Percentiles rank a stretch among this genome's conserved stretches.
Conservation (phyloP, 106 monocot species). For the Allium fistulosum region DNA sequence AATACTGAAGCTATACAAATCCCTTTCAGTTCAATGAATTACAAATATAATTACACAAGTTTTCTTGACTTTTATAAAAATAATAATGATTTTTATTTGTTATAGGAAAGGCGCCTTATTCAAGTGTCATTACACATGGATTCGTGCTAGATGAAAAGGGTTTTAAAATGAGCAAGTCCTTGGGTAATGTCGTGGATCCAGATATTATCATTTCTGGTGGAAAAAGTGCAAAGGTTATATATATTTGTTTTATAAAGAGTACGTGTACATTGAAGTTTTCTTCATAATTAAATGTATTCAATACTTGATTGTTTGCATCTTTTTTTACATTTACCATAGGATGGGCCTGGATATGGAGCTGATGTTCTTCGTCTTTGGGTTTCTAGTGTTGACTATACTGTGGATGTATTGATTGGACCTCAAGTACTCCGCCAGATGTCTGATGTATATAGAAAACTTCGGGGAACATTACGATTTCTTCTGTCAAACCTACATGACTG, state of each 20-base stretch:
- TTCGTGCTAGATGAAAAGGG: conserved; percentile 99
- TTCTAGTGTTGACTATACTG: conserved; percentile 92
- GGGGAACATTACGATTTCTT: conserved; percentile 89
- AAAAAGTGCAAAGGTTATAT: conserved; percentile 56
- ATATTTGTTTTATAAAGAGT: background rate
- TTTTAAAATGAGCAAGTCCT: conserved; percentile 98
- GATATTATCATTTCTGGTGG: conserved; percentile 73
- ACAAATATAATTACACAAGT: too few relatives aligned
- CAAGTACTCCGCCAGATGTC: conserved; percentile 94
- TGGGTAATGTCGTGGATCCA: conserved; percentile 98
- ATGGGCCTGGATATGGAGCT: conserved; percentile 88
- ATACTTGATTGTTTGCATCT: background rate
- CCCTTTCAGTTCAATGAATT: too few relatives aligned
- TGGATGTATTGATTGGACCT: conserved; percentile 93
- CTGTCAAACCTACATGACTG: conserved; percentile 98
- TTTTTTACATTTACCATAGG: conserved; percentile 32
- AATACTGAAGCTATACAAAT: too few relatives aligned
- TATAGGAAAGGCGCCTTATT: conserved; percentile 87
- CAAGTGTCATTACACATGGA: conserved; percentile 91
- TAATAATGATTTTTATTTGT: background rate
- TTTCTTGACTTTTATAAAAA: too few relatives aligned
- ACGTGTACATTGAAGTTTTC: background rate
- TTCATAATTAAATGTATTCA: background rate
- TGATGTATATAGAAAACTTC: conserved; percentile 89
- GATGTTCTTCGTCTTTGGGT: conserved; percentile 98